Conservation (phyloP, 805 yeast genomes). For the Saturnispora besseyi region DNA sequence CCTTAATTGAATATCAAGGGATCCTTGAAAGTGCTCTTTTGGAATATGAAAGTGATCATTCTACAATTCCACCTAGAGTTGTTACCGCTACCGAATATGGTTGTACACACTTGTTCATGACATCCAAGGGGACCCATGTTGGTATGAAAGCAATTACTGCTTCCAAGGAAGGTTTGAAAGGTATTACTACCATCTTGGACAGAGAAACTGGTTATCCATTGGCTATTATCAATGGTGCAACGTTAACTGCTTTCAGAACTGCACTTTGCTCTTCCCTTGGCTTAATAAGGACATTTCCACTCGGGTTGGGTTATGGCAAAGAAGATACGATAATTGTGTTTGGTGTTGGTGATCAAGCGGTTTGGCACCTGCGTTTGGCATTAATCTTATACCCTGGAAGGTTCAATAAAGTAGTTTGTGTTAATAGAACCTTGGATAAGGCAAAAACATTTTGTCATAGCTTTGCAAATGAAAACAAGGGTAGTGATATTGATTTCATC, state of each 20-base stretch:
- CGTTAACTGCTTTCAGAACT: slow-evolving; percentile 59
- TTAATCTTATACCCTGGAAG: slow-evolving; percentile 31
- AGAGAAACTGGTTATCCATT: slow-evolving; percentile 39
- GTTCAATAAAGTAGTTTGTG: slow-evolving; percentile 35
- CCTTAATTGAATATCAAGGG: slow-evolving; percentile 29
- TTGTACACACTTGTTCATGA: slow-evolving; percentile 52
- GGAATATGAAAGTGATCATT: slow-evolving; percentile 35
- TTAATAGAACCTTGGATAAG: slow-evolving; percentile 36
- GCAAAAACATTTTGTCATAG: slow-evolving; percentile 27
- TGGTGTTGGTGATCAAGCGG: slow-evolving; percentile 58
- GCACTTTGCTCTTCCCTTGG: slow-evolving; percentile 49
- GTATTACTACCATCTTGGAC: slow-evolving; percentile 44
- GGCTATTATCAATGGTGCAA: slow-evolving; percentile 49
- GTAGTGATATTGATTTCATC: slow-evolving; percentile 16
- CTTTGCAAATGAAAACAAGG: slow-evolving; percentile 26
- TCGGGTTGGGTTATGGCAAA: slow-evolving; percentile 11
- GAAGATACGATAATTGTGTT: slow-evolving; percentile 32
- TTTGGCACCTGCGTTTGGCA: slow-evolving; percentile 50
- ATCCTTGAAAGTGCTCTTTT: slow-evolving; percentile 31
- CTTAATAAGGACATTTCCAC: slow-evolving; percentile 30
- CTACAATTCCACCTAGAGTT: slow-evolving; percentile 46
- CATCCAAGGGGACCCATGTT: slow-evolving; percentile 45
- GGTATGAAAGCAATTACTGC: slow-evolving; percentile 57
- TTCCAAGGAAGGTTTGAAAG: slow-evolving; percentile 50
- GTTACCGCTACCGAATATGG: slow-evolving; percentile 35